phyloP scores from a whole-genome alignment of 164 flowering plant species.

The Piper longum region DNA sequence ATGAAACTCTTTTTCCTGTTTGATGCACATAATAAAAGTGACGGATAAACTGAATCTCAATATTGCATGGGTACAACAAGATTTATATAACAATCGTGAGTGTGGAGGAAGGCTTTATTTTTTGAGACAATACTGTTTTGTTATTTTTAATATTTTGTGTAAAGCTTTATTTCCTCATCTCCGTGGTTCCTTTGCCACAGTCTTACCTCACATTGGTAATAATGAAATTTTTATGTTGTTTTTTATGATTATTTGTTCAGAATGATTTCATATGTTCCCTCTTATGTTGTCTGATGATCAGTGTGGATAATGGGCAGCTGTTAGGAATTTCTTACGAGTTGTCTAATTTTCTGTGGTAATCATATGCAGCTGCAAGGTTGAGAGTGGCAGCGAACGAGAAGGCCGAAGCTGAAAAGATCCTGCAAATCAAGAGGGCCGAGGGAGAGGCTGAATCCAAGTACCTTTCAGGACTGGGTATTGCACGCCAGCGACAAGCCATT shows the following conservation, averaged over 20 bases:
- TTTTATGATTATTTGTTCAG: too few species aligned
- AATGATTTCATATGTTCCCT: neutral
- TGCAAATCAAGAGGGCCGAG: constrained; percentile 46
- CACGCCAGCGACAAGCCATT: constrained; percentile 64
- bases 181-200: too few species aligned
- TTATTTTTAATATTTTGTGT: too few species aligned
- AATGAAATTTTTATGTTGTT: neutral
- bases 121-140: too few species aligned
- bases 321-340: neutral
- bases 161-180: too few species aligned
- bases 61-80: too few species aligned
- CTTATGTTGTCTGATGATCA: neutral
- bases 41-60: too few species aligned
- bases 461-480: constrained; percentile 43
- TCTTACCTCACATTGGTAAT: too few species aligned
- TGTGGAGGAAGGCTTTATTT: too few species aligned
- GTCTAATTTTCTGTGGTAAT: neutral
- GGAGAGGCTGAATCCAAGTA: constrained; percentile 53
- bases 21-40: too few species aligned
- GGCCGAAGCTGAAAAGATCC: constrained; percentile 50
- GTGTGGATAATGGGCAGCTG: neutral
- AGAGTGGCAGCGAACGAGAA: constrained; percentile 46
- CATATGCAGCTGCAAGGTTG: constrained; percentile 48
- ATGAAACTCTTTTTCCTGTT: too few species aligned
- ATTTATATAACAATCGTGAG: too few species aligned